Percentiles rank a stretch among this genome's conserved stretches.
Evolutionary conservation across 2,329 filamentous ascomycete genomes (phyloP).

Genomic region (Colletotrichum sp.): DNA sequence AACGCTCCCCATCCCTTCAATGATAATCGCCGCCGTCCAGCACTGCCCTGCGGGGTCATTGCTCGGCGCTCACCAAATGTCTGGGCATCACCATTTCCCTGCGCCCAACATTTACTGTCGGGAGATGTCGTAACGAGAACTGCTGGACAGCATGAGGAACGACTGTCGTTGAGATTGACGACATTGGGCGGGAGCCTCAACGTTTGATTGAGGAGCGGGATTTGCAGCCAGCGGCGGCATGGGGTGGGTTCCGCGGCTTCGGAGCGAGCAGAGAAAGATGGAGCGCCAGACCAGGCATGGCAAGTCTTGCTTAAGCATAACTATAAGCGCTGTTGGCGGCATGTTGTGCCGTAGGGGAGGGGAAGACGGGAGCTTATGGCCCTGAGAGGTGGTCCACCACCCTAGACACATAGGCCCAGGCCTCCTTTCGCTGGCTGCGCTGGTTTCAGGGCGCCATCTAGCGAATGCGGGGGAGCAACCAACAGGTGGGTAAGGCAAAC

Average conservation of each 20-base stretch:
- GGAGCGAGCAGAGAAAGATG: neutral
- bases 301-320: neutral
- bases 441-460: neutral
- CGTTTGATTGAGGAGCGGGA: neutral
- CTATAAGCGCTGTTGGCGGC: neutral
- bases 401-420: neutral
- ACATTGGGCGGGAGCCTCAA: constrained; percentile 9
- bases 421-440: neutral
- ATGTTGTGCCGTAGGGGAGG: neutral
- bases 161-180: constrained; percentile 18
- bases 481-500: neutral
- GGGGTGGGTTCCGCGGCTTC: constrained; percentile 1
- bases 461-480: neutral
- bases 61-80: constrained; percentile 10
- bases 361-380: neutral
- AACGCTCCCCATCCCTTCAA: constrained; percentile 2
- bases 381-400: neutral
- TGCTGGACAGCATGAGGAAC: neutral
- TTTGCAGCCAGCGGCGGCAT: neutral
- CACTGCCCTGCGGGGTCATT: constrained; percentile 18
- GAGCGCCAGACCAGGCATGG: neutral
- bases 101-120: neutral
- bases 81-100: constrained; percentile 2
- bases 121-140: neutral
- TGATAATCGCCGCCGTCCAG: constrained; percentile 5